Evolutionary conservation across 2,329 filamentous ascomycete genomes (phyloP), one percentile per base, ranked within the genome.

Genomic region (Alternaria sp.): DNA sequence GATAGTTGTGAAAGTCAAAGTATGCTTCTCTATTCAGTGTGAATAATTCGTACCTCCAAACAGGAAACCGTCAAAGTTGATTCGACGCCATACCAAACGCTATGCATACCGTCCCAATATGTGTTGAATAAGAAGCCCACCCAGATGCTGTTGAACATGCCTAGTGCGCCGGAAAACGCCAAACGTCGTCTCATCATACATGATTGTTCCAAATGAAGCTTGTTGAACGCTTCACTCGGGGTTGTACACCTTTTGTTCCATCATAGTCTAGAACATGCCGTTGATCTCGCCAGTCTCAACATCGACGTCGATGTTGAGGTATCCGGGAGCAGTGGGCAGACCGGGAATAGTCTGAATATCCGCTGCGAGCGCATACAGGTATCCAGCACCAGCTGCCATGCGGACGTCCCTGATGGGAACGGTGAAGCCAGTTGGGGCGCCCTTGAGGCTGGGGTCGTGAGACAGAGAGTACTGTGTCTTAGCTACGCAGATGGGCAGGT

Each of bases 261-360:
- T n/a, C 2, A 57, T 2, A 15, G 13, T 50, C 21, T 93, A 99
- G 81, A 98, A 99, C 60, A 99, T 87, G 6, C 96, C 90, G 66
- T 86, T 83, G 62, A 87, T 85, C 79, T 85, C 84, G 13, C 83
- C 84, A 17, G 82, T 85, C 75, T 84, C 82, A 25, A 79, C 74
- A 67, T 85, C 82, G 46, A 90, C 86, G 71, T 97, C 95, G 49
- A 97, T 94, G 74, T 97, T 97, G 66, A 98, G 85, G 78, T 98
- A 98, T 11, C 96, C 96, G 9, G 95, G 96, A 19, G 95, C 95
- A 9, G 96, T 98, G 10, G 95, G 95, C 68, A 99, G 85, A 65
- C 96, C 96, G 13, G 96, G 96, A 68, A 99, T 99, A 2, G 96
- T 99, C 85, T 98, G 96, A 70, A 99, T 98, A 77, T 99, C 96